phyloP scores from a whole-genome alignment of 441 rosid genomes.

The Jatropha multifida region DNA sequence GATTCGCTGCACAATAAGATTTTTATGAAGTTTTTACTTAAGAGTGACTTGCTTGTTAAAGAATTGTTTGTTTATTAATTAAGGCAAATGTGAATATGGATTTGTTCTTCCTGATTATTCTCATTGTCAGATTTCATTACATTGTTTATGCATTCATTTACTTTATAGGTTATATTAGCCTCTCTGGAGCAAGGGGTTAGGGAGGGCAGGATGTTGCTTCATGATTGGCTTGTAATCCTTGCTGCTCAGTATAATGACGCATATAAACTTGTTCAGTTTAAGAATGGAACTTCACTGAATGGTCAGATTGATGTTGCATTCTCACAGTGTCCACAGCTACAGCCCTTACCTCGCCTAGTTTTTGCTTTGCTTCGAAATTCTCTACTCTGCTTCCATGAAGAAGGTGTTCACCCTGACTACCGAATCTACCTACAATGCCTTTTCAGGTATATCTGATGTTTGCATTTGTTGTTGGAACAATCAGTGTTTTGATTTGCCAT shows the following conservation, averaged over 20 bases:
- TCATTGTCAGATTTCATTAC: not conserved
- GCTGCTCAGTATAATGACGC: conserved; percentile 85
- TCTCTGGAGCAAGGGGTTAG: conserved; percentile 90
- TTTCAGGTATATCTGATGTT: conserved; percentile 61
- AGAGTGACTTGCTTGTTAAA: conserved; percentile 1
- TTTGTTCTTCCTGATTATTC: not conserved
- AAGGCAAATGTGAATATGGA: not conserved
- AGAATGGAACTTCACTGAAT: conserved; percentile 53
- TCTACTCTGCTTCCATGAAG: conserved; percentile 92
- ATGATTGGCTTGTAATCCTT: conserved; percentile 97
- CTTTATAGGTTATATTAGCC: conserved; percentile 72
- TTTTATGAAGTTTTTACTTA: not conserved
- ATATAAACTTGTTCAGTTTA: conserved; percentile 59
- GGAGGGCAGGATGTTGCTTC: conserved; percentile 91
- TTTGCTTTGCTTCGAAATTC: conserved; percentile 95
- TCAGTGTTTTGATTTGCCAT: not conserved
- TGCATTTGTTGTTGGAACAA: not conserved
- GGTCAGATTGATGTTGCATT: conserved; percentile 82
- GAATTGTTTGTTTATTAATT: not conserved
- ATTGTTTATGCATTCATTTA: conserved; percentile 10
- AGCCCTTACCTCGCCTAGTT: conserved; percentile 76
- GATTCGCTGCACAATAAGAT: not conserved
- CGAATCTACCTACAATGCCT: conserved; percentile 95
- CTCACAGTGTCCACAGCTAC: conserved; percentile 90
- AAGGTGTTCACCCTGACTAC: conserved; percentile 97